Evolutionary conservation across 164 flowering plant genomes (phyloP), one percentile per base, ranked within the genome.

Genomic region (Nymphaea thermarum): DNA sequence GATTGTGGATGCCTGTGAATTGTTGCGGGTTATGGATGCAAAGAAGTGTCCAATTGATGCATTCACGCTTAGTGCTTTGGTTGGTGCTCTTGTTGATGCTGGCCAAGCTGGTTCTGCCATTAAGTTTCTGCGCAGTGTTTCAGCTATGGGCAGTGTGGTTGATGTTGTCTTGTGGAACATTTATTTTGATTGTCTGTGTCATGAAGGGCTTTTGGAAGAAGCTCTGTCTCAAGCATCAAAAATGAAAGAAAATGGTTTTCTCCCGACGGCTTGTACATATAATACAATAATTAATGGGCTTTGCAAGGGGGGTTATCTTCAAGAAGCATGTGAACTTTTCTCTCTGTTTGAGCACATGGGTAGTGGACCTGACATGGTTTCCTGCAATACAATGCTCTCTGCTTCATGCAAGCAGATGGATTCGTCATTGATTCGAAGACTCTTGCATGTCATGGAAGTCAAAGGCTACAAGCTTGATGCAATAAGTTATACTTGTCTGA

Each of bases 261-360:
- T 6, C 10, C 85, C 87, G 7, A 81, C 66, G 68, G 76, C 74
- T 68, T 71, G 72, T 44, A 71, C 86, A 0, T 82, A 76, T 63
- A 86, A 84, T 72, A 82, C 82, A 12, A 74, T 86, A 71, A 63
- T 86, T 71, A 75, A 75, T 67, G 85, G 85, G 5, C 71, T 81
- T 45, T 84, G 85, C 69, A 77, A 64, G 71, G 86, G 82, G 66
- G 44, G 70, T 41, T 63, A 51, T 43, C 7, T 80, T 42, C 74
- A 79, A 17, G 73, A 75, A 59, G 83, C 84, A 60, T 67, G 11
- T 2, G 8, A 61, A 36, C 25, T 61, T 61, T 36, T 61, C 42
- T 17, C 81, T 43, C 67, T 11, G 42, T 74, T 78, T 72, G 60
- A 78, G 43, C 70, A 83, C 83, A 66, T 47, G 47, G 66, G 25